These are phyloP conservation scores for Clonostachys solani DNA, from an alignment of 2,329 filamentous ascomycete genomes.

Conservation along the genomic window DNA sequence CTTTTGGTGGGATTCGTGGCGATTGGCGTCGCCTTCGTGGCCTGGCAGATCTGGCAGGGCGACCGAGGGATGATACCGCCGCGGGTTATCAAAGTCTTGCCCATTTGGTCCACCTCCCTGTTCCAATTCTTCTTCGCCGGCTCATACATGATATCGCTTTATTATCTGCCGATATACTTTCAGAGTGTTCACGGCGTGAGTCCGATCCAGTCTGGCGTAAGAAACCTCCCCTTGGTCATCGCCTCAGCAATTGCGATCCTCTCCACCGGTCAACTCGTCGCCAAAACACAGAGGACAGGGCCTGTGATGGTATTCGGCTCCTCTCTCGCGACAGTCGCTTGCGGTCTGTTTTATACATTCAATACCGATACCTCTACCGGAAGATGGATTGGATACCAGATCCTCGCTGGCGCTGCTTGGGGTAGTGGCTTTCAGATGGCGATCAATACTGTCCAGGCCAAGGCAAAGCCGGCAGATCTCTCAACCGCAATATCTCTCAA, in stretches of 20 bases:
- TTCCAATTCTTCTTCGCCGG: constrained; percentile 22
- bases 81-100: not conserved
- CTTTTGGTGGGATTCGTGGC: constrained; percentile 43
- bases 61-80: not conserved
- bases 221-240: constrained; percentile 4
- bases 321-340: constrained; percentile 17
- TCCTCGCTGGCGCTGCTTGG: constrained; percentile 34
- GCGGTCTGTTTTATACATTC: constrained; percentile 24
- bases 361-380: not conserved
- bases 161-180: constrained; percentile 43
- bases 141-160: constrained; percentile 2
- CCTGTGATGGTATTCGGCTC: constrained; percentile 29
- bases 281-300: constrained; percentile 17
- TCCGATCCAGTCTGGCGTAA: constrained; percentile 1
- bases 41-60: not conserved
- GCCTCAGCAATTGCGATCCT: constrained; percentile 1
- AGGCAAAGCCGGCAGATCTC: not conserved
- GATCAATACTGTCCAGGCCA: constrained; percentile 34
- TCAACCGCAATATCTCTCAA: not conserved
- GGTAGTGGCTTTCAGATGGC: constrained; percentile 36
- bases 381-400: constrained; percentile 7
- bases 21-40: constrained; percentile 37
- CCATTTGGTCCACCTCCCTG: constrained; percentile 5
- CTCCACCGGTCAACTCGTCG: constrained; percentile 16
- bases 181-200: constrained; percentile 32